A percentile compares a stretch with the other conserved stretches of the same genome.
Evolutionary conservation across 164 flowering plant genomes (phyloP).

Genomic region (Liquidambar formosana): DNA sequence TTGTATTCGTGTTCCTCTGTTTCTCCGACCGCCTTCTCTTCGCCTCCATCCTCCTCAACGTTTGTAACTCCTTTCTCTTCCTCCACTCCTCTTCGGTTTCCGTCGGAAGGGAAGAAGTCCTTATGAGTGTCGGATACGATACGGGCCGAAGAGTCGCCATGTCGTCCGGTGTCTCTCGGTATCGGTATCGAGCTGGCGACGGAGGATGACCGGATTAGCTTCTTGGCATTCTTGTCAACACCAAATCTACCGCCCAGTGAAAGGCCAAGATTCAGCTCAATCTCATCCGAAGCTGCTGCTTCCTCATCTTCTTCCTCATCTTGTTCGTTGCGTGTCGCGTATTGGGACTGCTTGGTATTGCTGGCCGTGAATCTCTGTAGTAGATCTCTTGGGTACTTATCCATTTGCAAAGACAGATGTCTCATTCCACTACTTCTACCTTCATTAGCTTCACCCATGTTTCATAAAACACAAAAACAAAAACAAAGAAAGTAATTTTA

Average conservation of each 20-base stretch:
- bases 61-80: conserved; percentile 87
- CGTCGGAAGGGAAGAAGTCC: conserved; percentile 75
- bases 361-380: conserved; percentile 54
- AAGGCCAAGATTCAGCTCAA: conserved; percentile 82
- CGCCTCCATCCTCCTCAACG: conserved; percentile 78
- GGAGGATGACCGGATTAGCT: conserved; percentile 66
- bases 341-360: conserved; percentile 5
- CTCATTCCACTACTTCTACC: conserved; percentile 32
- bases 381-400: conserved; percentile 70
- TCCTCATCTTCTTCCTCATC: conserved; percentile 25
- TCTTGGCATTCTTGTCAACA: conserved; percentile 51
- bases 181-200: conserved; percentile 49
- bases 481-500: neutral
- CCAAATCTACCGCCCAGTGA: conserved; percentile 92
- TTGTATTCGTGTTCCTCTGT: conserved; percentile 43
- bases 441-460: conserved; percentile 34
- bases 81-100: conserved; percentile 90
- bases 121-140: conserved; percentile 30
- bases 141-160: conserved; percentile 13
- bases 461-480: conserved; percentile 9
- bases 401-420: conserved; percentile 33
- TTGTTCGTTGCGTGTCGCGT: neutral
- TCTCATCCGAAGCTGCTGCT: conserved; percentile 31
- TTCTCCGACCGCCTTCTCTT: conserved; percentile 80
- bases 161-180: conserved; percentile 42